Evolutionary conservation across 768 basidiomycete genomes (phyloP), one percentile per base, ranked within the genome.

Genomic region (Auricularia sp.): DNA sequence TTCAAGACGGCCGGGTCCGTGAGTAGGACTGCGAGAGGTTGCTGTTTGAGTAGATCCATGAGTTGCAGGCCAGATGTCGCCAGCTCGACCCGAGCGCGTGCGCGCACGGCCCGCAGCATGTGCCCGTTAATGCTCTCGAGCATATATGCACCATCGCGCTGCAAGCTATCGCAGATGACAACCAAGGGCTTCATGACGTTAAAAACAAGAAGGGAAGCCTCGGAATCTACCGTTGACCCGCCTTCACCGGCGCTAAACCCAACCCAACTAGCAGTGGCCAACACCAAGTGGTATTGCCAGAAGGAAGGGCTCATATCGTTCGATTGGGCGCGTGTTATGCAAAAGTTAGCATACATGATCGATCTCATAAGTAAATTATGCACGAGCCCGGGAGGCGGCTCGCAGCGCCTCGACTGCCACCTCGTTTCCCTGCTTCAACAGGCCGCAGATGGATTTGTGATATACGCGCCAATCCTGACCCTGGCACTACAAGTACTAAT

Each of bases 1-100:
- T 70, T 63, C 7, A 70, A 51, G 42, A 81, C 74, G 8, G 69
- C 76, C 11, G 74, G 69, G 65, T 82, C 79, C 0, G 73, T 72
- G 34, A 78, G 70, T 36, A 80, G 68, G 21, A 80, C 74, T 16
- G 73, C 75, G 3, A 6, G 18, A 36, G 62, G 62, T 7, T 8
- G 5, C 21, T 35, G 62, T 14, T 62, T 62, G 35, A 62, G 8
- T 6, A 42, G 11, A n/a, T 62, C 61, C 11, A 59, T 23, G 29
- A 59, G 23, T 7, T 23, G 16, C 16, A 7, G 12, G 56, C 29
- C 29, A 4, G 56, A 29, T 8, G 23, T 14, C 14, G 56, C 7
- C 23, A 14, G 6, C 56, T 29, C 23, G 23, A 59, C 56, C 4
- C 56, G 56, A 34, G 56, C 56, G 34, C 56, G 56, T 14, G 56